phyloP scores from a whole-genome alignment of 2,329 filamentous ascomycete genomes.

The Neonectria hederae region DNA sequence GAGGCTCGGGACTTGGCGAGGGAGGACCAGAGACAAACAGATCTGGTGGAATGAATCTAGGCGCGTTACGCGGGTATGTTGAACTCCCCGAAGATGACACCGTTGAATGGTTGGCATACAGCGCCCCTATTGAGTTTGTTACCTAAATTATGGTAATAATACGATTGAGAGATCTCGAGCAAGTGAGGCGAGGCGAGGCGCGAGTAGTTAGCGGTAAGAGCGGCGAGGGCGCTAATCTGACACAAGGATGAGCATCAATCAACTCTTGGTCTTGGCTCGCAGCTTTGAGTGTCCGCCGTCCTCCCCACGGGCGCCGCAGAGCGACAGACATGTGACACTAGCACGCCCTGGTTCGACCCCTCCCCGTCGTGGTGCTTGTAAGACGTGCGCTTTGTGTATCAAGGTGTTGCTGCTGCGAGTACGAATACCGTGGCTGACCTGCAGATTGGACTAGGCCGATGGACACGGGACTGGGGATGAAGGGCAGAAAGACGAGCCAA shows the following conservation, averaged over 20 bases:
- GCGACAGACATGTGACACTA: slow-evolving; percentile 15
- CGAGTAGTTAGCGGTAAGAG: slow-evolving; percentile 4
- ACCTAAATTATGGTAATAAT: slow-evolving; percentile 23
- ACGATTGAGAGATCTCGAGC: slow-evolving; percentile 13
- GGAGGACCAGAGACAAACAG: not conserved
- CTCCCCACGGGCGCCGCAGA: not conserved
- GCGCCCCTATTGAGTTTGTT: slow-evolving; percentile 5
- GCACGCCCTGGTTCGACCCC: not conserved
- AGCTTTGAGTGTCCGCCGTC: not conserved
- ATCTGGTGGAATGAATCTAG: not conserved
- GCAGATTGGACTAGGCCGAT: not conserved
- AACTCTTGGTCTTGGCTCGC: not conserved
- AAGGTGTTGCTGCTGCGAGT: not conserved
- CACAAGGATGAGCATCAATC: slow-evolving; percentile 9
- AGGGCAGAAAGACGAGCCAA: not conserved
- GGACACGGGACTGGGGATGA: not conserved
- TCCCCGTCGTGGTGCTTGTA: not conserved
- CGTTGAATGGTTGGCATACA: not conserved
- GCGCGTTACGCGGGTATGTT: slow-evolving; percentile 6
- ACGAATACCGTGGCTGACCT: not conserved
- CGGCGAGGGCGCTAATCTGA: slow-evolving; percentile 23
- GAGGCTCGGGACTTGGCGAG: not conserved
- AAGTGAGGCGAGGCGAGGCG: not conserved
- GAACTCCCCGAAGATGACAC: not conserved
- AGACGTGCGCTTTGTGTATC: not conserved